A percentile compares a stretch with the other conserved stretches of the same genome.
Conservation (phyloP, 2,329 filamentous ascomycete genomes). For the Cladosporium sp. region DNA sequence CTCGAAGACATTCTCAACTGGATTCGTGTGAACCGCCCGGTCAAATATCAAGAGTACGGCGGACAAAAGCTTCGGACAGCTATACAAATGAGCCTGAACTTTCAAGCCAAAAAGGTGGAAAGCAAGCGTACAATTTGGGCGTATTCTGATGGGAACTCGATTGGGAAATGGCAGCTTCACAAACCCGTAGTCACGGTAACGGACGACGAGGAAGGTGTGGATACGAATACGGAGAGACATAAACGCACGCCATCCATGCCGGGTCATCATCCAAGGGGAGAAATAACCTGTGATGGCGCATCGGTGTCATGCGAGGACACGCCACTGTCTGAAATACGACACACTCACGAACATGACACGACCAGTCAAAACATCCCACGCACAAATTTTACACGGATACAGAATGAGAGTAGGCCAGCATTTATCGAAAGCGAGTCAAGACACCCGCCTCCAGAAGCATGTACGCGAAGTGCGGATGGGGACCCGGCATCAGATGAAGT, state of each 20-base stretch:
- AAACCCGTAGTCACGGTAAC: neutral
- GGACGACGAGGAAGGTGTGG: neutral
- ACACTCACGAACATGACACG: neutral
- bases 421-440: neutral
- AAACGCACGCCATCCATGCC: neutral
- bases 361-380: neutral
- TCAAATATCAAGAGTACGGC: neutral
- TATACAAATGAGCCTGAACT: neutral
- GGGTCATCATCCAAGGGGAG: neutral
- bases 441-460: neutral
- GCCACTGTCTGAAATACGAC: neutral
- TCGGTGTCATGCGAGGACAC: neutral
- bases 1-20: neutral
- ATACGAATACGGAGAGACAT: neutral
- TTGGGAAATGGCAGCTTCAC: neutral
- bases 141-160: neutral
- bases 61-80: neutral
- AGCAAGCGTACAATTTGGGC: neutral
- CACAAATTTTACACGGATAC: neutral
- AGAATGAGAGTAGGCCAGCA: neutral
- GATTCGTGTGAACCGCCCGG: neutral
- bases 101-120: neutral
- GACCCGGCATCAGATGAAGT: neutral
- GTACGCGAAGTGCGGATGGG: neutral
- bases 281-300: neutral